Percentiles rank a stretch among this genome's conserved stretches.
phyloP scores from a whole-genome alignment of 768 basidiomycete species.

The Tricholoma sp. region DNA sequence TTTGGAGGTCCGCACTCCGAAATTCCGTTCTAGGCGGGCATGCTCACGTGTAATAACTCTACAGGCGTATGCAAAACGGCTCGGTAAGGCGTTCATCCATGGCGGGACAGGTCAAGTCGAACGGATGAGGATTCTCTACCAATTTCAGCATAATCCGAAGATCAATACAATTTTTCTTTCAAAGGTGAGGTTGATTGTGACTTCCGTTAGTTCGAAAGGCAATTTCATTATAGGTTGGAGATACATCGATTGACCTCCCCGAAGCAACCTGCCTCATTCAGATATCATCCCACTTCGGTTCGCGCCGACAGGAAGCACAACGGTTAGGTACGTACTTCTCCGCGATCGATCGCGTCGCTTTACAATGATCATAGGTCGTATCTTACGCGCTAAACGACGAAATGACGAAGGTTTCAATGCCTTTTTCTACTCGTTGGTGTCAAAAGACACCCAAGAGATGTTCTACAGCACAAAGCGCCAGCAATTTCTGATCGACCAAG shows the following conservation, averaged over 20 bases:
- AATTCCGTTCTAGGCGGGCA: neutral
- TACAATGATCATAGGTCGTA: constrained; percentile 60
- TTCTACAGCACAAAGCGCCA: constrained; percentile 99
- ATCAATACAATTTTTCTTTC: constrained; percentile 99
- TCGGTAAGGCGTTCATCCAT: constrained; percentile 93
- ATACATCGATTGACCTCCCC: constrained; percentile 97
- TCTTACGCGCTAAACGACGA: constrained; percentile 91
- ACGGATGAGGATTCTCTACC: constrained; percentile 89
- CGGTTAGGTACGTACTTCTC: constrained; percentile 60
- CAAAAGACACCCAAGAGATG: constrained; percentile 99
- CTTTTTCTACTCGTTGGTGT: constrained; percentile 98
- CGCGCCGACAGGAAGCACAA: constrained; percentile 96
- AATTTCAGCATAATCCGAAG: constrained; percentile 92
- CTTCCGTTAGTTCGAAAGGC: constrained; percentile 3
- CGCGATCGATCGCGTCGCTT: neutral
- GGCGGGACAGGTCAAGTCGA: constrained; percentile 94
- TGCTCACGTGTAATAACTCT: constrained; percentile 4
- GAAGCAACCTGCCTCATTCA: constrained; percentile 99
- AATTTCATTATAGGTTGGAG: constrained; percentile 67
- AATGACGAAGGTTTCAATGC: constrained; percentile 99
- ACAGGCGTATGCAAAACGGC: constrained; percentile 89
- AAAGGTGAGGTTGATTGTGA: constrained; percentile 50
- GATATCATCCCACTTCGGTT: constrained; percentile 98
- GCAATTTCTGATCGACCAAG: constrained; percentile 97
- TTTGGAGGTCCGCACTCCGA: constrained; percentile 60